Base-by-base conservation (phyloP, 2,329 filamentous ascomycete species). In the Trichoderma polysporum region DNA sequence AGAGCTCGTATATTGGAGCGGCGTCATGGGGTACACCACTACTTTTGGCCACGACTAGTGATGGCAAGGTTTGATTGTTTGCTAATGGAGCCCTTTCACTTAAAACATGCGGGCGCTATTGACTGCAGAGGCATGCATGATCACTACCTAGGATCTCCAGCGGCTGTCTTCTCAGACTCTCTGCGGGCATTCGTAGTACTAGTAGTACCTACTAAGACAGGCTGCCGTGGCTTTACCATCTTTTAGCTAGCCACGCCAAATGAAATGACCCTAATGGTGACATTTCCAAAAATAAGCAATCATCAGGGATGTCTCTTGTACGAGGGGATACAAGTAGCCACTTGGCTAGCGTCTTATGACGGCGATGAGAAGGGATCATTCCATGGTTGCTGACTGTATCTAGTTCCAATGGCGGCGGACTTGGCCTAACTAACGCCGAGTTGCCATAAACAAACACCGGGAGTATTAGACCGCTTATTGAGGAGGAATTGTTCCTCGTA, bases 391-490 rank as follows among this genome's bases (percentile, higher is more conserved):
- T 56, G 53, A 56, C 53, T 56, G 53, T 54, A 33, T 61, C 58
- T 31, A 61, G 19, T 25, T 25, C 31, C 31, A 17, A n/a, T 31
- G 39, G 37, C 60, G 60, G 60, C 60, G 49, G 60, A 56, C n/a
- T n/a, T n/a, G n/a, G n/a, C 29, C 12, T 47, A 25, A 37, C 22
- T 56, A 64, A 64, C 50, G 60, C 60, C 60, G 60, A 41, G 45
- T 47, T 25, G 13, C 12, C 39, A 25, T 15, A 33, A 33, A 33
- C 22, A 53, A 39, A 13, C 47, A 13, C 25, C 37, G 9, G 49
- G 27, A 41, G 49, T 19, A 10, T 64, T 64, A 47, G 60, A 64
- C 50, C 60, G 60, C 60, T 13, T 50, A 64, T 64, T 64, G 49
- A 49, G n/a, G 39, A 45, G 25, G 49, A 62, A 29, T 10, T 37